Evolutionary conservation across 2,329 filamentous ascomycete species (phyloP).

Genomic region (Hypoxylon sp.): DNA sequence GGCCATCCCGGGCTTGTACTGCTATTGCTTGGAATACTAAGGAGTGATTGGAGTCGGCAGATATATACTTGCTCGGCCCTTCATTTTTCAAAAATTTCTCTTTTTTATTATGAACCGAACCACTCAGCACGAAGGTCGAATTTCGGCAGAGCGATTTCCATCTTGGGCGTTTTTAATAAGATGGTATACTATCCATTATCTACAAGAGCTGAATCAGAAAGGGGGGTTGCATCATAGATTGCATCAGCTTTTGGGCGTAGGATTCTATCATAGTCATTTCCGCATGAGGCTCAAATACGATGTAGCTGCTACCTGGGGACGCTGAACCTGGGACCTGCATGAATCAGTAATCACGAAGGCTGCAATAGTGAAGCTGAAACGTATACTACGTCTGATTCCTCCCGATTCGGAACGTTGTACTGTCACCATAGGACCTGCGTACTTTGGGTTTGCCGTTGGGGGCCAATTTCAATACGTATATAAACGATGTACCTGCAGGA

Average conservation of each 20-base stretch:
- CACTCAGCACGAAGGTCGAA: background rate
- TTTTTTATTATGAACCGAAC: background rate
- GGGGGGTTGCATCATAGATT: conserved; percentile 3
- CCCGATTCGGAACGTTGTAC: background rate
- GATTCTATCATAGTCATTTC: conserved; percentile 13
- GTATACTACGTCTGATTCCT: conserved; percentile 7
- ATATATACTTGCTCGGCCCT: background rate
- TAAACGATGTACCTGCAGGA: conserved; percentile 31
- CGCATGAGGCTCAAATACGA: conserved; percentile 29
- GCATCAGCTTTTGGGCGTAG: conserved; percentile 9
- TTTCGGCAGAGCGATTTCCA: background rate
- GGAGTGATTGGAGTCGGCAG: background rate
- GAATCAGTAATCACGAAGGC: background rate
- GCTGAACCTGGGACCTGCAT: conserved; percentile 1
- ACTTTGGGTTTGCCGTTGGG: conserved; percentile 27
- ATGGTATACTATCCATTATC: background rate
- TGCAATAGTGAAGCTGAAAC: conserved; percentile 2
- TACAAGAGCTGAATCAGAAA: background rate
- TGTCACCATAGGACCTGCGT: background rate
- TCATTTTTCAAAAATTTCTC: background rate
- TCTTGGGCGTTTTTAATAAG: background rate
- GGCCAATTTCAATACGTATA: conserved; percentile 20
- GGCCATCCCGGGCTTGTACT: conserved; percentile 2
- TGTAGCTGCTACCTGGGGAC: conserved; percentile 2
- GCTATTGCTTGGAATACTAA: background rate